Evolutionary conservation across 78 protist genomes (phyloP), one percentile per base, ranked within the genome.

Genomic region (Polysphondylium violaceum): DNA sequence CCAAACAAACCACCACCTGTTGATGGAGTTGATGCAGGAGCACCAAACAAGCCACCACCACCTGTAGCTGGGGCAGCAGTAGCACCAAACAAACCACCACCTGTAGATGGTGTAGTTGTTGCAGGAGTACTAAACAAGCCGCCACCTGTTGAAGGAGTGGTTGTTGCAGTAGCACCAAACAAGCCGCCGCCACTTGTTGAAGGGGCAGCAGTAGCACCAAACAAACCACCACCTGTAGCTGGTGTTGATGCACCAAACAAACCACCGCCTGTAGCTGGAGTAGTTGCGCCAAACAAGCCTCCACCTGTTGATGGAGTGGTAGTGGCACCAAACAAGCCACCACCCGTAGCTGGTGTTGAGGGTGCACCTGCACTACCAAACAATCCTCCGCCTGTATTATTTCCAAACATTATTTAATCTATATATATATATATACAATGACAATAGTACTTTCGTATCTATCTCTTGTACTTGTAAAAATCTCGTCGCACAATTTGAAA

Each of bases 21-120:
- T 56, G 83, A 27, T 53, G 79, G 38, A 6, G 61, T 38, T 44
- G 44, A 11, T 2, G 58, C 33, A 47, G 53, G 11, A n/a, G n/a
- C n/a, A 71, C 76, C 76, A 12, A 71, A 71, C 16, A 71, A 71
- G 3, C 36, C 53, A 29, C 51, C 56, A n/a, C 61, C 60, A n/a
- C n/a, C 35, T 21, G 55, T 12, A 5, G 74, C 47, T 55, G 58
- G 19, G 5, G 74, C 23, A 53, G 68, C 3, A n/a, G 65, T 17
- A 72, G 65, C 78, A 6, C 78, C 63, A 72, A 69, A 69, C 43
- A 69, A 23, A 38, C 74, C 79, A 69, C 81, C 81, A 56, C 83
- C 83, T 27, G 76, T 17, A 11, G 68, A n/a, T 0, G 83, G 27
- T 44, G 76, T 41, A 38, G 71, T 11, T 56, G 83, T 23, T 58